Conservation (phyloP, 2,329 filamentous ascomycete species). For the Orbilia quercus region DNA sequence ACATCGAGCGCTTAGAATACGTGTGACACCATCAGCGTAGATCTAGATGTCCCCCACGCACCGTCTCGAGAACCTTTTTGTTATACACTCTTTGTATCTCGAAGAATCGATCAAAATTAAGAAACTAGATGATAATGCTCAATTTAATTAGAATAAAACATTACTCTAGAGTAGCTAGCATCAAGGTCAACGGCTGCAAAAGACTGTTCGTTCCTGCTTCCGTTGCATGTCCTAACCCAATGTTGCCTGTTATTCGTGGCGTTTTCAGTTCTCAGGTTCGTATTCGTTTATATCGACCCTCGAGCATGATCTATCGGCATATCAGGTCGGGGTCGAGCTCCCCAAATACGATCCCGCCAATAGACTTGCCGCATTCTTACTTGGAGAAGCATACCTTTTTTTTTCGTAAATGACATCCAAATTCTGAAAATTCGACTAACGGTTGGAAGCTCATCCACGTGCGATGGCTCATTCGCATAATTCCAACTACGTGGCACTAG, state of each 20-base stretch:
- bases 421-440: constrained; percentile 1
- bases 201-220: constrained; percentile 13
- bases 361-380: constrained; percentile 6
- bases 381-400: background rate
- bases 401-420: background rate
- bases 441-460: background rate
- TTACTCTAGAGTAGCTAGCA: no score
- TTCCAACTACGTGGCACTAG: background rate
- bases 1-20: no score
- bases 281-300: no score
- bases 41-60: no score
- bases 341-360: constrained; percentile 51
- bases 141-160: no score
- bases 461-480: background rate
- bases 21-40: no score
- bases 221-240: background rate
- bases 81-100: no score
- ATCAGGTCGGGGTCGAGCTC: constrained; percentile 22
- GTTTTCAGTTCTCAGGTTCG: constrained; percentile 13
- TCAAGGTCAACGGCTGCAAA: background rate
- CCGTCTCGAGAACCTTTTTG: no score
- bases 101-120: no score
- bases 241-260: constrained; percentile 22
- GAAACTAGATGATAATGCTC: no score
- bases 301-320: constrained; percentile 37